Evolutionary conservation across 1,284 basidiomycete genomes (phyloP).

Genomic region (Tilletia horrida): DNA sequence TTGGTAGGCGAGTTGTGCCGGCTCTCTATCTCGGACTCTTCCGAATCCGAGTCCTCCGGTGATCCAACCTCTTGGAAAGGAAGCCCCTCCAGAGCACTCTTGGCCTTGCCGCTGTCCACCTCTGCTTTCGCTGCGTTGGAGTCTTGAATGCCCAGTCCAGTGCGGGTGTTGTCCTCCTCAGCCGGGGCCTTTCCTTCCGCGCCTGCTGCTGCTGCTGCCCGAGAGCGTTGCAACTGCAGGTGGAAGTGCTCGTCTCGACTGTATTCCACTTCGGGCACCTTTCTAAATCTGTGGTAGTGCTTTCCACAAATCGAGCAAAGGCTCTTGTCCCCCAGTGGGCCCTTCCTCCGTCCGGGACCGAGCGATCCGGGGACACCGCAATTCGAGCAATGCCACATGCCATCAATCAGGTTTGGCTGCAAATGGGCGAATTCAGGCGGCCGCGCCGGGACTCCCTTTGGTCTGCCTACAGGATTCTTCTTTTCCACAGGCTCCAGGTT

Average conservation of each 20-base stretch:
- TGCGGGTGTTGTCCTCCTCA: neutral
- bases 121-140: neutral
- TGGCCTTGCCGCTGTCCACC: slow-evolving; percentile 13
- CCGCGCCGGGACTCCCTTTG: neutral
- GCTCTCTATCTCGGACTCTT: slow-evolving; percentile 17
- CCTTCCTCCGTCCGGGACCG: slow-evolving; percentile 61
- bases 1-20: slow-evolving; percentile 16
- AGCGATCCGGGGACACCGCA: slow-evolving; percentile 50
- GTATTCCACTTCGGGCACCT: slow-evolving; percentile 43
- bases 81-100: slow-evolving; percentile 24
- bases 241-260: slow-evolving; percentile 45
- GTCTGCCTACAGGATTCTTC: neutral
- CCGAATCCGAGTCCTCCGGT: slow-evolving; percentile 35
- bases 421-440: slow-evolving; percentile 5
- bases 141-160: neutral
- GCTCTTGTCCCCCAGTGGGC: slow-evolving; percentile 81
- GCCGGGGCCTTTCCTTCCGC: slow-evolving; percentile 16
- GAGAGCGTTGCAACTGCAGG: slow-evolving; percentile 35
- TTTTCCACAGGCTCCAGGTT: neutral
- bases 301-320: slow-evolving; percentile 86
- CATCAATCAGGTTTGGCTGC: slow-evolving; percentile 50
- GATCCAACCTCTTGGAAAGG: slow-evolving; percentile 48
- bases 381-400: slow-evolving; percentile 53
- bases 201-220: slow-evolving; percentile 15
- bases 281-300: slow-evolving; percentile 56